These are phyloP conservation scores for Sequoiadendron giganteum DNA, from an alignment of 75 land plant species.

Conservation along the genomic window DNA sequence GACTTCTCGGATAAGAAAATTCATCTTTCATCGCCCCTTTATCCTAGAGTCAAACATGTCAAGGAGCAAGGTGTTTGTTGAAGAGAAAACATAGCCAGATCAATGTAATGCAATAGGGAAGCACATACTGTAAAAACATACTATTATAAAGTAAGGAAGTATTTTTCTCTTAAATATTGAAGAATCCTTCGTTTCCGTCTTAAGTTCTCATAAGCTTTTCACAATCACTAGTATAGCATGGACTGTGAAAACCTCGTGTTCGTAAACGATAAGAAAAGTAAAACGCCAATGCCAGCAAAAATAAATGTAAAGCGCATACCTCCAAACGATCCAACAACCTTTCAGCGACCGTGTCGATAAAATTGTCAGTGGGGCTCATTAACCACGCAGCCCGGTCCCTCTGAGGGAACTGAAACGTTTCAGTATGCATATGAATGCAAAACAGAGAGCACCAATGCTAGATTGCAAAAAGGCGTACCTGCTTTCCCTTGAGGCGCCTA, in stretches of 20 bases:
- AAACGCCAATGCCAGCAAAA: background rate
- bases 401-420: constrained; percentile 28
- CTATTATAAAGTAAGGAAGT: background rate
- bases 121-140: background rate
- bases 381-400: constrained; percentile 95
- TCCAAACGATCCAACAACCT: constrained; percentile 86
- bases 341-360: constrained; percentile 83
- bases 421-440: background rate
- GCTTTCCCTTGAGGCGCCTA: background rate
- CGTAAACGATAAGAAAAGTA: background rate
- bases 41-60: too few relatives aligned
- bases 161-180: background rate
- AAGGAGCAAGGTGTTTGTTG: too few relatives aligned
- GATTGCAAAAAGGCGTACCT: background rate
- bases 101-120: background rate
- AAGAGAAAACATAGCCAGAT: background rate
- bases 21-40: too few relatives aligned
- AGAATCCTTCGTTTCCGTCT: background rate
- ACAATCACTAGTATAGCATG: too few relatives aligned
- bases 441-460: background rate
- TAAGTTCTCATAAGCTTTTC: too few relatives aligned
- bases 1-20: too few relatives aligned
- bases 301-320: constrained; percentile 25
- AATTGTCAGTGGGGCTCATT: constrained; percentile 48
- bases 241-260: background rate